Evolutionary conservation across 805 yeast genomes (phyloP).

Genomic region (Myxozyma geophila): DNA sequence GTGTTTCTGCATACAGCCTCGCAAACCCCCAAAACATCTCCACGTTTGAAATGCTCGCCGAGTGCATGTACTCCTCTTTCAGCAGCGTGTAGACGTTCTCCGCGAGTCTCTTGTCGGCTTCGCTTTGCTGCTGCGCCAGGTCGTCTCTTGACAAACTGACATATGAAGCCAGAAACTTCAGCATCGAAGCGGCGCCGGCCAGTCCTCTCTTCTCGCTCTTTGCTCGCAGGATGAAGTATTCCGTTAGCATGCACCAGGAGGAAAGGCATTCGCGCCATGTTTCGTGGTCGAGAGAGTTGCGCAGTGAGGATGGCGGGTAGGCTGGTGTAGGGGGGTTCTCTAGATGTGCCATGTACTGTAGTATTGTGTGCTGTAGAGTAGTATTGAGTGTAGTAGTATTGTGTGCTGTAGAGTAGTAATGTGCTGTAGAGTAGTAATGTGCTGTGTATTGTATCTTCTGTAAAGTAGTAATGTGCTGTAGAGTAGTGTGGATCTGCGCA

Average conservation of each 20-base stretch:
- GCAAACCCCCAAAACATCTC: conserved; percentile 36
- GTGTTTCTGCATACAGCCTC: conserved; percentile 18
- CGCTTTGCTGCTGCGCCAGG: background rate
- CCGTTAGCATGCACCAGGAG: conserved; percentile 20
- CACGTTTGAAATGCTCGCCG: conserved; percentile 19
- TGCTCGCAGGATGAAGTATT: conserved; percentile 10
- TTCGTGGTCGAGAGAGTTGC: conserved; percentile 1
- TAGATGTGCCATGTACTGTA: background rate
- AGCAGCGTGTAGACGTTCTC: conserved; percentile 24
- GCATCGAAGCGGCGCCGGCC: background rate
- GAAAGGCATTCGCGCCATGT: conserved; percentile 20
- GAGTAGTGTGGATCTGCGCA: too few relatives aligned
- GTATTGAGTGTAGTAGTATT: background rate
- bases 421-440: too few relatives aligned
- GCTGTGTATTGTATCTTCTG: too few relatives aligned
- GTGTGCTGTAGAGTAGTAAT: too few relatives aligned
- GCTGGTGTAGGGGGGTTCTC: conserved; percentile 19
- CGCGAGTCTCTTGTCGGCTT: background rate
- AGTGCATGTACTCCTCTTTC: conserved; percentile 17
- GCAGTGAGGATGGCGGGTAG: conserved; percentile 14
- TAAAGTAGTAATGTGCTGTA: too few relatives aligned
- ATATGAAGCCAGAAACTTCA: conserved; percentile 19
- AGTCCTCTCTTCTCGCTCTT: background rate
- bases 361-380: background rate
- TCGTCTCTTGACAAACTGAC: conserved; percentile 20